phyloP scores from a whole-genome alignment of 106 monocot genomes.

The Alisma plantagoaquatica region DNA sequence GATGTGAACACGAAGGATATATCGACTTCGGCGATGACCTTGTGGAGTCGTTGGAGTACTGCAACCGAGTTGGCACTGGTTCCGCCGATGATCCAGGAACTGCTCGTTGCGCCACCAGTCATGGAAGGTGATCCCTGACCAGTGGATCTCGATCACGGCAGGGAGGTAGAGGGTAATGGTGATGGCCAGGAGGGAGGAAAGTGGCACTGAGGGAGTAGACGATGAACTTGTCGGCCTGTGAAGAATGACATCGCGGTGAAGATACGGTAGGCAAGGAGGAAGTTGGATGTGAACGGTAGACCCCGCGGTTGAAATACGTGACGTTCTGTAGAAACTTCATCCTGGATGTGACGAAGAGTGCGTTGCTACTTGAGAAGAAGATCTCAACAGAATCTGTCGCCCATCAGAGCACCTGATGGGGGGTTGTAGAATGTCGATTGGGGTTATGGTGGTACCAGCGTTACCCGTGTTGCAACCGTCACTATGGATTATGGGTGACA shows the following conservation, averaged over 20 bases:
- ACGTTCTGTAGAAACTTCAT: slow-evolving; percentile 96
- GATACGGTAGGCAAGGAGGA: no score
- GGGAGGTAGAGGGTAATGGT: no score
- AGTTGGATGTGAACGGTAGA: no score
- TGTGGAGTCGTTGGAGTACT: slow-evolving; percentile 79
- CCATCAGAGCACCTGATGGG: slow-evolving; percentile 96
- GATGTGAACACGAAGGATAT: slow-evolving; percentile 89
- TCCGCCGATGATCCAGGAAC: slow-evolving; percentile 94
- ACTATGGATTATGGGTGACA: no score
- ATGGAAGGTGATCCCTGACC: slow-evolving; percentile 89
- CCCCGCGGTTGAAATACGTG: no score
- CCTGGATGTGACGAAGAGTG: slow-evolving; percentile 58
- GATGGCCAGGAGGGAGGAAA: no score
- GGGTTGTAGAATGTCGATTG: no score
- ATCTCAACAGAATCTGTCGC: slow-evolving; percentile 98
- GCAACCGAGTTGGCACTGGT: slow-evolving; percentile 94
- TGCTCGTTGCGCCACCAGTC: slow-evolving; percentile 99
- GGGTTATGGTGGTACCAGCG: no score
- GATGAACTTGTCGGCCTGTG: no score
- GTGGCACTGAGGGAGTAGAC: no score
- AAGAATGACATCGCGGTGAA: no score
- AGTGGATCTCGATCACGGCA: slow-evolving; percentile 87
- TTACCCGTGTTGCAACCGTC: no score
- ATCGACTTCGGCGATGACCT: slow-evolving; percentile 85
- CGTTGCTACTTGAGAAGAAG: slow-evolving; percentile 96